phyloP scores from a whole-genome alignment of 2,329 filamentous ascomycete species.

The Penicillium sp. region DNA sequence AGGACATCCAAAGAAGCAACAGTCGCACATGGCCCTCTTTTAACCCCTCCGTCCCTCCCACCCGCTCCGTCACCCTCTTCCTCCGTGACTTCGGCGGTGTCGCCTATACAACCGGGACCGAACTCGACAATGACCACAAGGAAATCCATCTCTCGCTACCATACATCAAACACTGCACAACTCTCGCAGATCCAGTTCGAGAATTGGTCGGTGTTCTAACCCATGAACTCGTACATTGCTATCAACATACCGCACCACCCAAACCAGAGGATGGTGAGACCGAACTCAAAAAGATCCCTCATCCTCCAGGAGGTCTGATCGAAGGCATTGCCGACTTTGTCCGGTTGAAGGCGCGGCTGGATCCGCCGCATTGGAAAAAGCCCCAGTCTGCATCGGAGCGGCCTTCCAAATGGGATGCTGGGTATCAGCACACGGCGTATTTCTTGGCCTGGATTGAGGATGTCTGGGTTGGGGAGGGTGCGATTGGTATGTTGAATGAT shows the following conservation, averaged over 20 bases:
- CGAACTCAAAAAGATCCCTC: conserved; percentile 18
- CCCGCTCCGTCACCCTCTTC: conserved; percentile 82
- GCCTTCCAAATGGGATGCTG: conserved; percentile 76
- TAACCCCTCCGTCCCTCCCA: conserved; percentile 58
- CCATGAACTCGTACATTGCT: conserved; percentile 95
- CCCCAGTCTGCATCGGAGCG: conserved; percentile 50
- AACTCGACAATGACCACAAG: conserved; percentile 84
- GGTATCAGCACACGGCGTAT: conserved; percentile 89
- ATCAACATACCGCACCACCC: conserved; percentile 72
- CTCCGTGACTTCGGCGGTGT: conserved; percentile 80
- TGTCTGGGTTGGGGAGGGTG: conserved; percentile 68
- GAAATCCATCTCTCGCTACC: conserved; percentile 85
- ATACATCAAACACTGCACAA: conserved; percentile 62
- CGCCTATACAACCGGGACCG: conserved; percentile 82
- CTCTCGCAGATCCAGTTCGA: conserved; percentile 35
- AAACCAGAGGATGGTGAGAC: conserved; percentile 38
- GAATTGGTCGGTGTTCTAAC: conserved; percentile 84
- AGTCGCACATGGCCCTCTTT: conserved; percentile 25
- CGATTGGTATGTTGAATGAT: conserved; percentile 61
- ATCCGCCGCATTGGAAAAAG: conserved; percentile 80
- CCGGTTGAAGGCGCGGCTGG: conserved; percentile 71
- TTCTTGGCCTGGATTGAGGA: conserved; percentile 85
- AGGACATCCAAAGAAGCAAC: conserved; percentile 12
- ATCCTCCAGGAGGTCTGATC: conserved; percentile 72
- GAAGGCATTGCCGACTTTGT: conserved; percentile 96